Evolutionary conservation across 345 rosid genomes (phyloP), one percentile per base, ranked within the genome.

Genomic region (Nephelium lappaceum): DNA sequence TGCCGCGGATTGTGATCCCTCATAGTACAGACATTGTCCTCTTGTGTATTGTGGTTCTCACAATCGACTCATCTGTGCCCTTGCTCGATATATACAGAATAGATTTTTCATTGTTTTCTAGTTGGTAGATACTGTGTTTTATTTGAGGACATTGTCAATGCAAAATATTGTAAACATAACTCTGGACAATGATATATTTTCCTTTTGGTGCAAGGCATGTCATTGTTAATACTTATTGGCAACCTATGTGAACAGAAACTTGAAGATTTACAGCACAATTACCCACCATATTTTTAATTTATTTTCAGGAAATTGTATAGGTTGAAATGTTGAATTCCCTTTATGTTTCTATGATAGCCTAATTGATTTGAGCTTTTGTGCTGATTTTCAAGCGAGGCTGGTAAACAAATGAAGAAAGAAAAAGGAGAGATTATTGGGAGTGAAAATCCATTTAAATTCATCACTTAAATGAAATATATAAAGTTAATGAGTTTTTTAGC

Each of bases 1-100:
- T 80, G 39, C 47, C 10, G 15, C 77, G 75, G 73, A 70, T 72
- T 83, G 14, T 78, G 36, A 58, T 78, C 68, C 76, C 76, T 69
- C 61, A 25, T n/a, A 49, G 72, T 77, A 67, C 66, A 77, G 47
- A 67, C 31, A 10, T 77, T 63, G 70, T 60, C 24, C 7, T 18
- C 24, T 19, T 65, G 63, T 53, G 18, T 61, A 51, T 42, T 72
- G 16, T 69, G n/a, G 27, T 74, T 62, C 69, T 70, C 65, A 12
- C 65, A 38, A 55, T 47, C 2, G 72, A 57, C 42, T 67, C 66
- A 23, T 39, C 27, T 51, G 70, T 68, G 38, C 61, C 43, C 58
- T 75, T 21, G n/a, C 62, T 6, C 42, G 11, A 23, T 66, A 78
- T 57, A 62, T 71, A 27, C 62, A 80, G 62, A 66, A 58, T 43